Conservation (phyloP, 441 rosid genomes). For the Iberis amara region DNA sequence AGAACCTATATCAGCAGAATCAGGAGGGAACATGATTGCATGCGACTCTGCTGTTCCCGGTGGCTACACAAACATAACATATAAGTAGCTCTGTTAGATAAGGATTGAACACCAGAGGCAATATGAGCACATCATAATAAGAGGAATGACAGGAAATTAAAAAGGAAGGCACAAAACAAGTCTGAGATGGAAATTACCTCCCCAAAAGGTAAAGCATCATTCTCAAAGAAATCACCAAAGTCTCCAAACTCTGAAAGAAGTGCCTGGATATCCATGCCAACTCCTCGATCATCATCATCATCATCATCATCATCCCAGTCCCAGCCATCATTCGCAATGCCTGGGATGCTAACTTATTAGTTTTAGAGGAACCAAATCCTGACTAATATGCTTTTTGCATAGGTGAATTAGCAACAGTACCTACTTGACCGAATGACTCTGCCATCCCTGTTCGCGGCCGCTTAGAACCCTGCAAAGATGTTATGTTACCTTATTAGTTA, state of each 20-base stretch:
- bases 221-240: slow-evolving; percentile 97
- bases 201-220: slow-evolving; percentile 92
- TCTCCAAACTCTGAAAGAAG: slow-evolving; percentile 99
- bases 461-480: slow-evolving; percentile 72
- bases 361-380: slow-evolving; percentile 57
- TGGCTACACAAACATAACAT: slow-evolving; percentile 62
- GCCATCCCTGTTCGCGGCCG: slow-evolving; percentile 69
- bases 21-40: slow-evolving; percentile 78
- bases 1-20: slow-evolving; percentile 75
- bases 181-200: slow-evolving; percentile 54
- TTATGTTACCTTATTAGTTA: slow-evolving; percentile 23
- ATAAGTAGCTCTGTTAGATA: slow-evolving; percentile 27
- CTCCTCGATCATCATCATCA: slow-evolving; percentile 86
- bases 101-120: slow-evolving; percentile 17
- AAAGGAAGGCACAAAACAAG: no score
- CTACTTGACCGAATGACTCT: slow-evolving; percentile 70
- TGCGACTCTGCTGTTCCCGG: slow-evolving; percentile 99
- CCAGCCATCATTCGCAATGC: slow-evolving; percentile 71
- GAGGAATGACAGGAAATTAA: not conserved
- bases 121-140: slow-evolving; percentile 10
- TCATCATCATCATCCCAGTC: slow-evolving; percentile 72
- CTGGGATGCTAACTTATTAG: slow-evolving; percentile 55
- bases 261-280: slow-evolving; percentile 88
- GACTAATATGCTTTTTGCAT: slow-evolving; percentile 50
- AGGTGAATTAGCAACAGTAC: slow-evolving; percentile 42